Base-by-base conservation (phyloP, 805 yeast genomes). In the Hanseniaspora valbyensis region DNA sequence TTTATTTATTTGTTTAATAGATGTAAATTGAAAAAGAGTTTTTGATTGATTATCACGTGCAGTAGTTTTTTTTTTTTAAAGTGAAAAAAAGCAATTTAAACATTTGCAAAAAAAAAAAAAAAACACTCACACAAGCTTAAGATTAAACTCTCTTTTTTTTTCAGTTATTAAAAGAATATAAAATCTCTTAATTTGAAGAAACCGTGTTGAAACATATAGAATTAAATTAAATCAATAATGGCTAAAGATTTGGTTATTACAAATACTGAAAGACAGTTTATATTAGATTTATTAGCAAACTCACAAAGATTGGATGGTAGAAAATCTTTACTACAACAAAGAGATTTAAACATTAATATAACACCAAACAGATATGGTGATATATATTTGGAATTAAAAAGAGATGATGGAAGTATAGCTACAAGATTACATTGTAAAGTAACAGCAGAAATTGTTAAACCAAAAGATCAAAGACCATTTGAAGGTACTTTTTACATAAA, bases 401-500 rank as follows among this genome's bases (percentile, higher is more conserved):
- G 75, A 34, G 29, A 28, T 21, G 49, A 44, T 25, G 49, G 42
- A 16, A 28, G 25, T 3, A 22, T 38, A 4, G 30, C 42, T 14
- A 89, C 97, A 4, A 53, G 63, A 53, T 63, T 65, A 0, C 66
- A 63, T 34, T 61, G 65, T 21, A 65, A 76, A 57, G 80, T 90
- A 4, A 78, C 88, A 16, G 83, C 94, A 10, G 81, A 78, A 48
- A 79, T 92, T 13, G 73, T 77, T 3, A 75, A 77, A 53, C 98
- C 98, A 0, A 81, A 74, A 55, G 95, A 87, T 44, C 95, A 89
- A 57, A 73, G 95, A 50, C 96, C 96, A 0, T 90, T 86, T 62
- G 98, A 92, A 65, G 98, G 98, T 1, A 59, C 83, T 3, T 88
- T 92, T 62, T 71, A 75, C 22, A 88, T 92, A 13, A 77, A 83